phyloP scores from a whole-genome alignment of 1,139 yeast genomes.

The Geotrichum siamense region DNA sequence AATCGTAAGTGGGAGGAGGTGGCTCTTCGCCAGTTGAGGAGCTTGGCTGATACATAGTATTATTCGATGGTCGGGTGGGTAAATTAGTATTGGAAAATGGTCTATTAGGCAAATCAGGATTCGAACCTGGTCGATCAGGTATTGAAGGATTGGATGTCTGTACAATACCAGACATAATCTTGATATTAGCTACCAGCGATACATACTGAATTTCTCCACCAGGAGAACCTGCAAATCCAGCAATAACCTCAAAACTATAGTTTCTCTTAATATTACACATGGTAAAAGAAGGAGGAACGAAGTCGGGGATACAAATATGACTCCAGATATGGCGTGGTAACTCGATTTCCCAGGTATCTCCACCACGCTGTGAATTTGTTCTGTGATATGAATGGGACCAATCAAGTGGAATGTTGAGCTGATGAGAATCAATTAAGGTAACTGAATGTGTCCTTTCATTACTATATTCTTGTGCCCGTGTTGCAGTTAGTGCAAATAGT shows the following conservation, averaged over 20 bases:
- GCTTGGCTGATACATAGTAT: constrained; percentile 19
- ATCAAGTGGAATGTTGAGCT: constrained; percentile 9
- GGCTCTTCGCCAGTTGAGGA: constrained; percentile 4
- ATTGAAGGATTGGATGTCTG: constrained; percentile 1
- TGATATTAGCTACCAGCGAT: constrained; percentile 3
- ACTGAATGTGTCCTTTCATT: constrained; percentile 16
- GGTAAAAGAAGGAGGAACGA: constrained; percentile 48
- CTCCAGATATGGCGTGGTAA: constrained; percentile 22
- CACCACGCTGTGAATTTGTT: constrained; percentile 1
- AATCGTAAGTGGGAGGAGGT: not conserved
- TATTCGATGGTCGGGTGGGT: constrained; percentile 22
- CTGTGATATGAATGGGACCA: constrained; percentile 15
- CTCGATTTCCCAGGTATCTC: constrained; percentile 20
- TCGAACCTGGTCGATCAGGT: constrained; percentile 11
- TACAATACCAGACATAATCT: constrained; percentile 9
- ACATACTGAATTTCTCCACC: constrained; percentile 19
- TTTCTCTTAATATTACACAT: constrained; percentile 51
- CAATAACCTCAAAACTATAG: constrained; percentile 42
- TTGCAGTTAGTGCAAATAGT: constrained; percentile 27
- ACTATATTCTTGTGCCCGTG: constrained; percentile 27
- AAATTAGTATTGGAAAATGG: constrained; percentile 1
- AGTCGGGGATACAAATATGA: constrained; percentile 44
- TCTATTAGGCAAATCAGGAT: not conserved
- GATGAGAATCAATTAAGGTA: constrained; percentile 4
- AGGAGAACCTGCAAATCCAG: constrained; percentile 39